Evolutionary conservation across 106 monocot genomes (phyloP).

Genomic region (Amphibolis antarctica): DNA sequence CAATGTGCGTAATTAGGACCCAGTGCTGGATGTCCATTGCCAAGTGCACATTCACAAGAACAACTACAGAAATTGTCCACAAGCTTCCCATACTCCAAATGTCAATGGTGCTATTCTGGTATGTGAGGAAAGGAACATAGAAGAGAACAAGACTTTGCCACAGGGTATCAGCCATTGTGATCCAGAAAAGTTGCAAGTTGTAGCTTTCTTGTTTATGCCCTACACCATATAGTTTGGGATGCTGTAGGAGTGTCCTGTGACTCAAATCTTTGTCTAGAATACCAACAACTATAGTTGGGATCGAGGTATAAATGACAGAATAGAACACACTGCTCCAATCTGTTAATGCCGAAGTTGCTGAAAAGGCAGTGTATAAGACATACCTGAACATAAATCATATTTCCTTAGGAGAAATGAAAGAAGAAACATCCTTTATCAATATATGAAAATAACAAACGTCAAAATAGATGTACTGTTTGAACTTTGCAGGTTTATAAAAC

Average conservation of each 20-base stretch:
- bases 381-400: constrained; percentile 35
- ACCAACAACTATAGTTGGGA: constrained; percentile 87
- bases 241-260: constrained; percentile 65
- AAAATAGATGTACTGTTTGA: neutral
- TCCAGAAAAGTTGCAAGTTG: constrained; percentile 82
- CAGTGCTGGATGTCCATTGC: constrained; percentile 86
- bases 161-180: constrained; percentile 85
- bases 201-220: constrained; percentile 92
- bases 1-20: constrained; percentile 76
- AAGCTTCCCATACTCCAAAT: constrained; percentile 95
- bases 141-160: constrained; percentile 99
- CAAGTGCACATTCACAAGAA: constrained; percentile 88
- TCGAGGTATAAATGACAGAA: constrained; percentile 88
- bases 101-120: constrained; percentile 63
- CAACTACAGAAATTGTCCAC: constrained; percentile 90
- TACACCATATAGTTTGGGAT: constrained; percentile 80
- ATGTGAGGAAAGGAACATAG: constrained; percentile 69
- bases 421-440: neutral
- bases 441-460: neutral
- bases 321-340: constrained; percentile 99
- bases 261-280: constrained; percentile 87
- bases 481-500: too few relatives aligned
- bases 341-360: constrained; percentile 81
- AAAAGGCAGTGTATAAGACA: constrained; percentile 76
- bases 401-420: neutral